A percentile compares a stretch with the other conserved stretches of the same genome.
These are phyloP conservation scores for Rhodotorula diobovata DNA, from an alignment of 768 basidiomycete species.

Conservation along the genomic window DNA sequence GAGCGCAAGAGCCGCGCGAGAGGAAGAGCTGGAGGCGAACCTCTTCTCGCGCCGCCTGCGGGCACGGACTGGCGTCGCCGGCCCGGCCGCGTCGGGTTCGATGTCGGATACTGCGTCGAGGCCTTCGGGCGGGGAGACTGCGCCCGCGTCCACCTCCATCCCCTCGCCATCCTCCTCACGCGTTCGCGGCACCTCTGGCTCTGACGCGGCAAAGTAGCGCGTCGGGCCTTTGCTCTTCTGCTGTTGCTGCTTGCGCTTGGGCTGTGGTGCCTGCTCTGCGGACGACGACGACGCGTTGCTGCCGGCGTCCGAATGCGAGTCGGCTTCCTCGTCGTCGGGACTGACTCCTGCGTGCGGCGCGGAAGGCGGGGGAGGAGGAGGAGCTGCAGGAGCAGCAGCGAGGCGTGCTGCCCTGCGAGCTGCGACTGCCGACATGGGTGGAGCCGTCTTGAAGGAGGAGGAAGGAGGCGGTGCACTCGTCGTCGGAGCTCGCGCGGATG, in stretches of 20 bases:
- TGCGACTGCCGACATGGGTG: slow-evolving; percentile 61
- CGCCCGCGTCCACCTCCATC: slow-evolving; percentile 45
- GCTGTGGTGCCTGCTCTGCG: background rate
- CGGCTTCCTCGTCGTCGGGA: background rate
- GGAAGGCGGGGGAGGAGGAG: background rate
- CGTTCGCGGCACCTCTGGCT: background rate
- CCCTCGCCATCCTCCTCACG: slow-evolving; percentile 37
- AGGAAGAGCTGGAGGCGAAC: background rate
- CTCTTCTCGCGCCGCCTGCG: slow-evolving; percentile 1
- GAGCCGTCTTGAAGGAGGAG: no score
- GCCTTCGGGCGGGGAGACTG: background rate
- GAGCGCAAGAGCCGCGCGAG: no score
- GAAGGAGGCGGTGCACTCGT: no score
- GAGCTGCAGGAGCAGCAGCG: slow-evolving; percentile 42
- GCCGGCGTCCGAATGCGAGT: background rate
- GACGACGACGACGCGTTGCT: no score
- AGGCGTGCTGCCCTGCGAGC: slow-evolving; percentile 60
- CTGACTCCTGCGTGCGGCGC: background rate
- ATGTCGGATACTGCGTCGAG: background rate
- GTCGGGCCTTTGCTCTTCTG: background rate
- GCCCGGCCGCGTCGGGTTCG: background rate
- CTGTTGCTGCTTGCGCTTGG: background rate
- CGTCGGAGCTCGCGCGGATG: no score
- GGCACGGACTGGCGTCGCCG: background rate
- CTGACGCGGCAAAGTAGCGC: slow-evolving; percentile 11